Evolutionary conservation across 1,139 yeast species (phyloP).

Genomic region (Scheffersomyces stambukii): DNA sequence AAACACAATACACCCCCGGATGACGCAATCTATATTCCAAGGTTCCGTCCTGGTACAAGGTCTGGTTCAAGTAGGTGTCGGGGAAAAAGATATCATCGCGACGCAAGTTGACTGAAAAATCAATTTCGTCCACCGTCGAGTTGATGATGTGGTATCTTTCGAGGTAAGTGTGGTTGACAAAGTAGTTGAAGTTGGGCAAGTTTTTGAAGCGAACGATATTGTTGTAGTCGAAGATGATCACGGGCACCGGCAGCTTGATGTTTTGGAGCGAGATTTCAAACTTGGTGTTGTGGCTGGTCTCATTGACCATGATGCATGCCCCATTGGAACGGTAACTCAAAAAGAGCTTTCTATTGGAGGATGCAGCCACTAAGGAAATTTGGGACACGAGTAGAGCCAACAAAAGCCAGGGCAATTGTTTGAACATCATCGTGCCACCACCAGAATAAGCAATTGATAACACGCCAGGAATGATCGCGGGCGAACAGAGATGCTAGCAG

Average conservation of each 20-base stretch:
- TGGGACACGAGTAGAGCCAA: constrained; percentile 2
- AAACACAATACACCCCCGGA: constrained; percentile 12
- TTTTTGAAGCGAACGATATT: constrained; percentile 10
- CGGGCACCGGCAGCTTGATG: constrained; percentile 8
- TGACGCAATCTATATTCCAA: constrained; percentile 5
- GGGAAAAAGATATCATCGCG: constrained; percentile 5
- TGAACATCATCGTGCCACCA: background rate
- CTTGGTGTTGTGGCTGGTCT: constrained; percentile 5
- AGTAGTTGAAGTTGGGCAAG: constrained; percentile 12
- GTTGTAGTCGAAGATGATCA: constrained; percentile 9
- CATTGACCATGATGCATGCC: constrained; percentile 11
- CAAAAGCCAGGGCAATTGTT: background rate
- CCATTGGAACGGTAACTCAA: constrained; percentile 10
- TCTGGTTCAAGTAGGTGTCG: constrained; percentile 4
- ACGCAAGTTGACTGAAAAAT: constrained; percentile 5
- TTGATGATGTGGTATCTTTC: background rate
- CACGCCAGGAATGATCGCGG: too few relatives aligned
- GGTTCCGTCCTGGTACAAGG: constrained; percentile 4
- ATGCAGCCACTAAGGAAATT: constrained; percentile 5
- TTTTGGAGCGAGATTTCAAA: constrained; percentile 7
- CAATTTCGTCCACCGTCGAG: constrained; percentile 2
- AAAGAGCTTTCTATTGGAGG: constrained; percentile 8
- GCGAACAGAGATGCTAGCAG: too few relatives aligned
- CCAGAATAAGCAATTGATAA: too few relatives aligned
- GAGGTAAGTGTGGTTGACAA: constrained; percentile 11